Conservation (phyloP, 257 asterid genomes). For the Solanum pinnatisectum region DNA sequence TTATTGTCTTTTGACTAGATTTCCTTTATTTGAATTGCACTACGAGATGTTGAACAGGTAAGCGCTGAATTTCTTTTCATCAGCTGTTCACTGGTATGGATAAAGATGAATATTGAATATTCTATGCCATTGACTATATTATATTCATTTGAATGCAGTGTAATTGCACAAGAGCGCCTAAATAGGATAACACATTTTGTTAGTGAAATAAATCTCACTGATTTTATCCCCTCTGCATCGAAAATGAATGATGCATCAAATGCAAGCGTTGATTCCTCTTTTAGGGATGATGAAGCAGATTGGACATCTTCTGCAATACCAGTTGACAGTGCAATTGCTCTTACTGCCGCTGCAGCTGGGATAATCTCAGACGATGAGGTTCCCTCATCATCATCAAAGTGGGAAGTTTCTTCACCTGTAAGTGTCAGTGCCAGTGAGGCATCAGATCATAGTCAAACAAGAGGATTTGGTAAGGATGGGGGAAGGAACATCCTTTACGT, state of each 20-base stretch:
- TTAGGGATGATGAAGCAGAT: constrained; percentile 33
- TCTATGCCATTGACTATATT: constrained; percentile 11
- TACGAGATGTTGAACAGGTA: constrained; percentile 85
- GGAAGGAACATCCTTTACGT: constrained; percentile 20
- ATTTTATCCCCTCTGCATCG: constrained; percentile 27
- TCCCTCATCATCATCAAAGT: constrained; percentile 34
- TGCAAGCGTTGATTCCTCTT: constrained; percentile 32
- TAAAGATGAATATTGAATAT: not conserved
- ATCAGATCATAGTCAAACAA: constrained; percentile 39
- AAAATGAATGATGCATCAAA: constrained; percentile 20
- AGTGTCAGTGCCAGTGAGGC: constrained; percentile 44
- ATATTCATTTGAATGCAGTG: constrained; percentile 49
- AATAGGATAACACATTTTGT: constrained; percentile 72
- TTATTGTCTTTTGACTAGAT: constrained; percentile 81
- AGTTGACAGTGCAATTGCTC: constrained; percentile 46
- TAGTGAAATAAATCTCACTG: constrained; percentile 43
- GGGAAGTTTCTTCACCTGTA: constrained; percentile 46
- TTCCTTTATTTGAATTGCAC: constrained; percentile 88
- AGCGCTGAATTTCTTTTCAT: constrained; percentile 5
- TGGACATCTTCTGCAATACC: constrained; percentile 74
- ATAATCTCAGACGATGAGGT: constrained; percentile 58
- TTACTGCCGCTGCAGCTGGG: constrained; percentile 81
- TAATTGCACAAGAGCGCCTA: constrained; percentile 83
- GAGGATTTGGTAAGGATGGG: constrained; percentile 37
- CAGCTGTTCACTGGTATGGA: not conserved